Evolutionary conservation across 192 early-diverging fungal genomes (phyloP), one percentile per base, ranked within the genome.

Genomic region (Allomyces arbusculus): DNA sequence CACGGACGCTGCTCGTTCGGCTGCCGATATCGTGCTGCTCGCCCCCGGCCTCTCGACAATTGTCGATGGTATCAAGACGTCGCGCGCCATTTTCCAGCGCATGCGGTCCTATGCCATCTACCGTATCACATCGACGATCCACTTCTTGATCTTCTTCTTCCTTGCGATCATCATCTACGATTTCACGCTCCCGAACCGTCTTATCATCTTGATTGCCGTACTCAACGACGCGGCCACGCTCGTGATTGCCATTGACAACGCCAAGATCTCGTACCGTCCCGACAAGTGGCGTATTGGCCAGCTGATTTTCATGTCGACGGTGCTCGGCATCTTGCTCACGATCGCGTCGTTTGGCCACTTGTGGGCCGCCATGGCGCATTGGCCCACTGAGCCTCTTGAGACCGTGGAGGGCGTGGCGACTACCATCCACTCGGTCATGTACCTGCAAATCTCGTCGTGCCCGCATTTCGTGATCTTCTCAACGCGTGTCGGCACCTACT

Each of bases 261-360:
- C 94, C 23, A 80, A 89, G 75, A 93, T 94, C 69, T 94, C 91
- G 43, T 76, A 81, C 61, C 75, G 76, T 23, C 93, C 91, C 14
- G 91, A 94, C 83, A 96, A 94, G 76, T 96, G 91, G 91, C 74
- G 94, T 65, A 88, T 92, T 69, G 91, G 93, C 22, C 94, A 96
- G 69, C 76, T 96, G 22, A 77, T 96, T 58, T 87, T 85, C 10
- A 73, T 93, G 40, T 92, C 90, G 0, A 69, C 86, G 28, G 70
- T 92, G 24, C 80, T 96, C 33, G 91, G 84, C 67, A 66, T 82
- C 63, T 76, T 86, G 33, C 79, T 96, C 66, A 84, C 86, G 8
- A 79, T 67, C 19, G 75, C 89, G 63, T 90, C 90, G 23, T 94
- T 91, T 72, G 84, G 83, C 16, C 86, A 88, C 66, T 94, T 84